Base-by-base conservation (phyloP, 1,284 basidiomycete species). In the Naganishia sp. region DNA sequence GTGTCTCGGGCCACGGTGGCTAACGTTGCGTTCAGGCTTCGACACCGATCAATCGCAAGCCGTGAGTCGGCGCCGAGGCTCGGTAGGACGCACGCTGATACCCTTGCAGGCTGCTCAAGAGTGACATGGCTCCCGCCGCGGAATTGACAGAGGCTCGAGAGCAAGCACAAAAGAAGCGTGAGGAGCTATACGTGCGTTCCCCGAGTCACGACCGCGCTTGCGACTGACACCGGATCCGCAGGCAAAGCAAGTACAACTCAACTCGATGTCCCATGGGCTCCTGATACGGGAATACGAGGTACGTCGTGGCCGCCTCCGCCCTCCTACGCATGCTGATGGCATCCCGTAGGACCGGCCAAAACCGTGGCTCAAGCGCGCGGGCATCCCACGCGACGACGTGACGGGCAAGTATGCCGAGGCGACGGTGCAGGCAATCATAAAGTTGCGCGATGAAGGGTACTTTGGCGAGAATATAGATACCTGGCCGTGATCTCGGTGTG, bases 221-320 rank as follows among this genome's bases (percentile, higher is more conserved):
- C 35, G 25, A 15, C 45, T 47, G 17, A 28, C 31, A 13, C 28
- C 10, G 15, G 47, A 6, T 25, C 41, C 28, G 1, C 39, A 61
- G 58, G 58, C 32, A 25, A 41, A 42, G 23, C 58, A 61, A 51
- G 58, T 61, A 6, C 58, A 41, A 21, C 45, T 61, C 3, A 51
- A 61, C 25, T 61, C 58, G 1, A 61, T 61, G 58, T 41, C 58
- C 6, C 42, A 47, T 5, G 58, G 58, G 23, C 32, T 61, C 11
- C 23, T 61, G 7, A 61, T 61, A 5, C 58, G 50, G 28, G 58
- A 61, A 50, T 61, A 61, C 47, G 58, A 61, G 47, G 58, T 61
- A 43, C 39, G 58, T 39, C 45, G 47, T 47, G 1, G 43, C 41
- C 6, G 7, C 32, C 43, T 18, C 17, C 21, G 15, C 10, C 52